Percentiles rank a stretch among this genome's conserved stretches.
Evolutionary conservation across 176 grass and related monocot genomes (phyloP).

Genomic region (Carex littledalei): DNA sequence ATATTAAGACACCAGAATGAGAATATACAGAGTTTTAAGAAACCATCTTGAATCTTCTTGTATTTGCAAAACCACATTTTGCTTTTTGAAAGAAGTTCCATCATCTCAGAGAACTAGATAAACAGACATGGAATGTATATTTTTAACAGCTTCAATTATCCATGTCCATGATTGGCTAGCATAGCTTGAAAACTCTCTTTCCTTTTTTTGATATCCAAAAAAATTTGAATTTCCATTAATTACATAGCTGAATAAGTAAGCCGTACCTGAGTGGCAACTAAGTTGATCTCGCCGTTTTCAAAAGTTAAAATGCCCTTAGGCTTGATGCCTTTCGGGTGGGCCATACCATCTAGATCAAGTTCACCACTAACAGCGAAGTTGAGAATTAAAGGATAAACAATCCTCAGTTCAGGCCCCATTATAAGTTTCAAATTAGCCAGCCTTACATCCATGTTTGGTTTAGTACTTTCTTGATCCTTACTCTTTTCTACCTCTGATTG

Average conservation of each 20-base stretch:
- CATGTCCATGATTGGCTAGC: neutral
- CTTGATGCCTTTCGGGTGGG: slow-evolving; percentile 85
- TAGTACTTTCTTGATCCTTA: slow-evolving; percentile 60
- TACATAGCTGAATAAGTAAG: neutral
- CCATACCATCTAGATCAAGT: slow-evolving; percentile 83
- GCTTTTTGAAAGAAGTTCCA: neutral
- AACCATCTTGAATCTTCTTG: neutral
- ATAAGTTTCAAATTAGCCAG: slow-evolving; percentile 81
- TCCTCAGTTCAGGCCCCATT: slow-evolving; percentile 88
- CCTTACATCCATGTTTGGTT: slow-evolving; percentile 56
- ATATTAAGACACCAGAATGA: neutral
- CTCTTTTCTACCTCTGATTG: slow-evolving; percentile 59
- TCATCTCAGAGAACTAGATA: neutral
- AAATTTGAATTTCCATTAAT: neutral
- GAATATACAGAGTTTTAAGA: neutral
- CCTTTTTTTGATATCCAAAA: neutral
- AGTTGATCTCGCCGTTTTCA: slow-evolving; percentile 96
- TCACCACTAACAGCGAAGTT: slow-evolving; percentile 94
- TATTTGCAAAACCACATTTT: neutral
- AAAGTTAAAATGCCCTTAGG: slow-evolving; percentile 90
- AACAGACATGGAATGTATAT: neutral
- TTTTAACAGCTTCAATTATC: neutral
- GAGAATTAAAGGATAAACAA: slow-evolving; percentile 95
- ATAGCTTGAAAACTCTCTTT: slow-evolving; percentile 15
- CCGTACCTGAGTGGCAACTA: slow-evolving; percentile 92